A percentile compares a stretch with the other conserved stretches of the same genome.
Evolutionary conservation across 78 protist species (phyloP).

Genomic region (Dictyostelium citrinum): DNA sequence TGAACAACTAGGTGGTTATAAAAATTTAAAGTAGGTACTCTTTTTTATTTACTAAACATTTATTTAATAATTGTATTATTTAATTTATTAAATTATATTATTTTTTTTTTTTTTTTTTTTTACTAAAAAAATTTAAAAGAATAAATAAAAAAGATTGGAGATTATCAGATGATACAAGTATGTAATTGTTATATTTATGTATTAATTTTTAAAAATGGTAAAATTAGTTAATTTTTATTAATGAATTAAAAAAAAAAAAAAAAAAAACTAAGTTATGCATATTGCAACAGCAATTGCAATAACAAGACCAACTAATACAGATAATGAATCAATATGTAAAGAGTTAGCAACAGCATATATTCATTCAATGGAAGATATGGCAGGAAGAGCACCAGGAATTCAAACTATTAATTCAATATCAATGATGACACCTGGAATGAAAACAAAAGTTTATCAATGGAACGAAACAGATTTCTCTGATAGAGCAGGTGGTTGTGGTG

Average conservation of each 20-base stretch:
- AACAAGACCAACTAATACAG: background rate
- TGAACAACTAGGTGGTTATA: background rate
- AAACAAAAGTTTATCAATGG: slow-evolving; percentile 23
- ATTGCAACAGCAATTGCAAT: slow-evolving; percentile 83
- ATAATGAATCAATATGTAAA: slow-evolving; percentile 43
- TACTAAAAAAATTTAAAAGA: background rate
- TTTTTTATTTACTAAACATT: too few species aligned
- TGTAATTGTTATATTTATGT: background rate
- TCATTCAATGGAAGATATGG: slow-evolving; percentile 79
- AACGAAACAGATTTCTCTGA: slow-evolving; percentile 23
- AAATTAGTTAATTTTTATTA: background rate
- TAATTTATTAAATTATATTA: background rate
- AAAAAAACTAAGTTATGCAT: slow-evolving; percentile 66
- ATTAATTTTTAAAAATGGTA: background rate
- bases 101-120: background rate
- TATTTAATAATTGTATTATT: background rate
- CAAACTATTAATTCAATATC: slow-evolving; percentile 20
- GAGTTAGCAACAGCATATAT: slow-evolving; percentile 67
- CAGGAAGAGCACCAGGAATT: slow-evolving; percentile 76
- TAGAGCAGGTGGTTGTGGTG: slow-evolving; percentile 89
- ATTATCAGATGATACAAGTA: slow-evolving; percentile 82
- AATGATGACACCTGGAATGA: slow-evolving; percentile 21
- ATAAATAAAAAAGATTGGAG: slow-evolving; percentile 70
- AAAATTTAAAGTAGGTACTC: slow-evolving; percentile 4
- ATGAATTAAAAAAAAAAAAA: background rate